Evolutionary conservation across 1,139 yeast species (phyloP), one percentile per base, ranked within the genome.

Genomic region (Pneumocystis canis): DNA sequence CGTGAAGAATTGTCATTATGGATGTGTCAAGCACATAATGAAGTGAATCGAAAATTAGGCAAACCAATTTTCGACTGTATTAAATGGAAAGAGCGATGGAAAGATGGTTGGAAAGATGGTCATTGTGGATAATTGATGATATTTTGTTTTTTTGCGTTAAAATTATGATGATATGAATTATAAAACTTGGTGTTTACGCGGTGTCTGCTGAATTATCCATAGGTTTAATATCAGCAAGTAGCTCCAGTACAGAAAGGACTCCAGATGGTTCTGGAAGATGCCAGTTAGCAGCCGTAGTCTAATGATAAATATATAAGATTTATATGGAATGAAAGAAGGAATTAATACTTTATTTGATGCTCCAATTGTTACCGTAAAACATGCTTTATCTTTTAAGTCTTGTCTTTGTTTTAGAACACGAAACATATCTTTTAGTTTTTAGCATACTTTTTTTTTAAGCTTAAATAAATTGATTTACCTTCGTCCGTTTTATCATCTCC

Each of bases 401-500:
- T 25, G 31, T 47, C 31, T 47, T 47, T 47, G 11, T 11, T 47
- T 47, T 20, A 47, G 25, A 47, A 47, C 31, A 20, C 54, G 54
- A 11, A 47, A 47, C 54, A 47, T 47, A 14, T 47, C 54, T 47
- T 25, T 25, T 47, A 25, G 25, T 47, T 47, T 18, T 39, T 39
- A 39, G 47, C 35, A 3, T 7, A 5, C 25, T 25, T 47, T 47
- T 25, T 41, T 41, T 25, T 25, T 25, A 47, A 9, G 25, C 20
- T 25, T 25, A 6, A 20, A 7, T n/a, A 40, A 40, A 18, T 5
- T 40, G 37, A 5, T 20, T 47, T 65, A 72, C 92, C 98, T 73
- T 92, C 99, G 73, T 92, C 99, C 0, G 99, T 94, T 62, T 85
- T 80, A 73, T 92, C 99, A 73, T 92, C 99, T 60, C 99, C 99